phyloP scores from a whole-genome alignment of 2,329 filamentous ascomycete species.

The Fusarium albidum region DNA sequence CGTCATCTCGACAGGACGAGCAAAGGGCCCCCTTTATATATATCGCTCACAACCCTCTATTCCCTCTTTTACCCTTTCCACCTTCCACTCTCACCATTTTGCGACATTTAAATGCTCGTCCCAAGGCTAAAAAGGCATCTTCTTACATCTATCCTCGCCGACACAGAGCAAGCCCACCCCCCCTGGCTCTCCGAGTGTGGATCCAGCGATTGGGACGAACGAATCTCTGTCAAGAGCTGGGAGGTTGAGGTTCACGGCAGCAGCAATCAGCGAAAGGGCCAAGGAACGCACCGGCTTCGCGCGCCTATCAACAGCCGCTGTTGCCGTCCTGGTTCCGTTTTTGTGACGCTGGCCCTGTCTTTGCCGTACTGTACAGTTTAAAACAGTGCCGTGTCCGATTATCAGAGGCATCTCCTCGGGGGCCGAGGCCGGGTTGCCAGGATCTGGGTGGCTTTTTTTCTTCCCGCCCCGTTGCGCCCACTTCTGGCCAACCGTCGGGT shows the following conservation, averaged over 20 bases:
- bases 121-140: conserved; percentile 20
- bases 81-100: conserved; percentile 9
- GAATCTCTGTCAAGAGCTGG: no score
- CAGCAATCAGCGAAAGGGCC: no score
- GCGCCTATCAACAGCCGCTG: conserved; percentile 24
- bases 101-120: conserved; percentile 28
- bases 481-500: no score
- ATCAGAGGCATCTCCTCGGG: no score
- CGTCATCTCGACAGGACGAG: no score
- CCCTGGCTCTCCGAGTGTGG: conserved; percentile 25
- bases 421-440: background rate
- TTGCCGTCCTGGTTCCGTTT: conserved; percentile 24
- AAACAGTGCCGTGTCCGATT: background rate
- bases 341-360: conserved; percentile 7
- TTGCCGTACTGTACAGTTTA: conserved; percentile 2
- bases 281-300: conserved; percentile 22
- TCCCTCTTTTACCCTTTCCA: conserved; percentile 10
- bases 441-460: conserved; percentile 10
- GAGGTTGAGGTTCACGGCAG: conserved; percentile 15
- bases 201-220: conserved; percentile 8
- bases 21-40: conserved; percentile 18
- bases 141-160: conserved; percentile 8
- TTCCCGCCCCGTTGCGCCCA: conserved; percentile 8
- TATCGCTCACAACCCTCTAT: background rate
- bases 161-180: conserved; percentile 5